Conservation (phyloP, 148 eudicot species). For the Chenopodium formosanum region DNA sequence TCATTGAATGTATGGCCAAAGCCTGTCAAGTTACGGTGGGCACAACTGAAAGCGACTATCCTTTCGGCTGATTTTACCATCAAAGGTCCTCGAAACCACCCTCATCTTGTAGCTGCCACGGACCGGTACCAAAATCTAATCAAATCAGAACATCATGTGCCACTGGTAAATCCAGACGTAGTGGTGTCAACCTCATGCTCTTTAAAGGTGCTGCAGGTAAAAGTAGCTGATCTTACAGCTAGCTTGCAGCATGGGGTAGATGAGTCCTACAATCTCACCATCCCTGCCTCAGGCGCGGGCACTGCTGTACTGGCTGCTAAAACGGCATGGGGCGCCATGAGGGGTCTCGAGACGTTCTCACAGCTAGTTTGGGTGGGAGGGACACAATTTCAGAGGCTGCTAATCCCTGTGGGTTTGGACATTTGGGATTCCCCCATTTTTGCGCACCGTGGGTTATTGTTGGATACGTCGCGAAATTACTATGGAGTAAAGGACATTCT, state of each 20-base stretch:
- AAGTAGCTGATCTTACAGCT: slow-evolving; percentile 35
- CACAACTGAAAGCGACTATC: slow-evolving; percentile 38
- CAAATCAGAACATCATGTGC: slow-evolving; percentile 48
- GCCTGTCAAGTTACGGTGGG: slow-evolving; percentile 53
- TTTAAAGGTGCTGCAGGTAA: slow-evolving; percentile 35
- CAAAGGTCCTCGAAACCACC: slow-evolving; percentile 22
- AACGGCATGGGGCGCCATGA: slow-evolving; percentile 92
- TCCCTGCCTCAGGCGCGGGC: slow-evolving; percentile 28
- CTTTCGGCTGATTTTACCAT: slow-evolving; percentile 59
- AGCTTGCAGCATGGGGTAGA: slow-evolving; percentile 56
- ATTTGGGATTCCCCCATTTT: slow-evolving; percentile 58
- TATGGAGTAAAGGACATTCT: slow-evolving; percentile 54
- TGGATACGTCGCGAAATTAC: slow-evolving; percentile 82
- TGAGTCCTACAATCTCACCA: slow-evolving; percentile 70
- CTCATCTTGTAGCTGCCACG: slow-evolving; percentile 52
- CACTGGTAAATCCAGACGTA: slow-evolving; percentile 31
- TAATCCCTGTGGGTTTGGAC: slow-evolving; percentile 46
- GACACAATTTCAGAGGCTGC: background rate
- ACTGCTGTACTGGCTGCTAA: slow-evolving; percentile 44
- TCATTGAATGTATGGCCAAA: slow-evolving; percentile 62
- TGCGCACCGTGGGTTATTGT: slow-evolving; percentile 64
- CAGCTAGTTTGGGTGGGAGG: slow-evolving; percentile 48
- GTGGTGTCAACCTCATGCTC: slow-evolving; percentile 11
- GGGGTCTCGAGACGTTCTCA: slow-evolving; percentile 44
- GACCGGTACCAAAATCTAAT: slow-evolving; percentile 46